A percentile compares a stretch with the other conserved stretches of the same genome.
phyloP scores from a whole-genome alignment of 768 basidiomycete species.

The Kwoniella pini region DNA sequence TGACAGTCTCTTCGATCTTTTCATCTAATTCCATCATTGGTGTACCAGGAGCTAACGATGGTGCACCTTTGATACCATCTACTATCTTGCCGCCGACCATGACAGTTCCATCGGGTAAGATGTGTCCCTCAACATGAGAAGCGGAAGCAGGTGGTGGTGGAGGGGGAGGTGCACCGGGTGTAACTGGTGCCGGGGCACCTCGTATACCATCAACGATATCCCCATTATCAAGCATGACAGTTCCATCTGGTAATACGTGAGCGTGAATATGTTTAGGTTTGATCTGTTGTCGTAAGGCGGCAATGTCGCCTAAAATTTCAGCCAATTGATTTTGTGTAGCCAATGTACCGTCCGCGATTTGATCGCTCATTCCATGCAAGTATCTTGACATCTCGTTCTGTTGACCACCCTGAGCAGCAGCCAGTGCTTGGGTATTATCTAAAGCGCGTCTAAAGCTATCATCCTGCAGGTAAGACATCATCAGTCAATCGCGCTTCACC shows the following conservation, averaged over 20 bases:
- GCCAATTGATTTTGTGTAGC: slow-evolving; percentile 39
- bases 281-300: slow-evolving; percentile 42
- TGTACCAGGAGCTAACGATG: slow-evolving; percentile 16
- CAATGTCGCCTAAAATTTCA: slow-evolving; percentile 49
- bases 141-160: slow-evolving; percentile 25
- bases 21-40: slow-evolving; percentile 13
- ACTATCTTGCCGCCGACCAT: slow-evolving; percentile 45
- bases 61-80: slow-evolving; percentile 46
- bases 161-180: slow-evolving; percentile 26
- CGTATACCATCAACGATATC: slow-evolving; percentile 43
- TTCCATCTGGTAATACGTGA: slow-evolving; percentile 46
- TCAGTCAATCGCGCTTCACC: background rate
- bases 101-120: slow-evolving; percentile 47
- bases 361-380: slow-evolving; percentile 49
- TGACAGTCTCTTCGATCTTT: slow-evolving; percentile 12
- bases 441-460: slow-evolving; percentile 45
- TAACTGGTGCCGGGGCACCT: slow-evolving; percentile 37
- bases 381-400: slow-evolving; percentile 53
- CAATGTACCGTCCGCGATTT: slow-evolving; percentile 40
- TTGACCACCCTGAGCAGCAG: slow-evolving; percentile 52
- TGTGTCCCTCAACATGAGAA: slow-evolving; percentile 36
- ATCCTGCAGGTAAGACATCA: slow-evolving; percentile 12
- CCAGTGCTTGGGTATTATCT: slow-evolving; percentile 39
- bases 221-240: slow-evolving; percentile 45
- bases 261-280: slow-evolving; percentile 46